A percentile compares a stretch with the other conserved stretches of the same genome.
These are phyloP conservation scores for Salix viminalis DNA, from an alignment of 345 rosid species.

Conservation along the genomic window DNA sequence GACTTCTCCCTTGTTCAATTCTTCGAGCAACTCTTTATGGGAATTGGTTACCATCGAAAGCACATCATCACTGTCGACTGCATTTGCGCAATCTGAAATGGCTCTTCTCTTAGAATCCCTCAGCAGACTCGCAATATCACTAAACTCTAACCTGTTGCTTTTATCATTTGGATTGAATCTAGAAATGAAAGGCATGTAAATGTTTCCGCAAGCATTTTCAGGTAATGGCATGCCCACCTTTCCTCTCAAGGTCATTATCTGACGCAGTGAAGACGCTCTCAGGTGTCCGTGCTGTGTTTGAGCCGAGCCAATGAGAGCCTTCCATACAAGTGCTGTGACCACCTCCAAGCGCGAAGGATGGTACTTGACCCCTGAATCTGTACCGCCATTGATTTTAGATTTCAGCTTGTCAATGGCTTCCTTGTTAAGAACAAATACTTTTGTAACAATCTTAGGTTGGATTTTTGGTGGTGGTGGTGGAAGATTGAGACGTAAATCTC, in stretches of 20 bases:
- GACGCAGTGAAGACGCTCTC: not conserved
- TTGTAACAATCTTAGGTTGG: not conserved
- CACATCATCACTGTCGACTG: not conserved
- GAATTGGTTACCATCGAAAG: not conserved
- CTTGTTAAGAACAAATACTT: not conserved
- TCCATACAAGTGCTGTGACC: not conserved
- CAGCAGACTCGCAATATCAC: not conserved
- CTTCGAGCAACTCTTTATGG: not conserved
- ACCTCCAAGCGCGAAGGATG: not conserved
- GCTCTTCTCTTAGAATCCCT: not conserved
- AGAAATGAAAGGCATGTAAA: not conserved
- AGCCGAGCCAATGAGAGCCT: not conserved
- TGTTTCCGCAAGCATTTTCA: not conserved
- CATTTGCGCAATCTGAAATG: not conserved
- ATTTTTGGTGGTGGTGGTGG: too few relatives aligned
- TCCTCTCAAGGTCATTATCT: not conserved
- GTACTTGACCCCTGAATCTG: not conserved
- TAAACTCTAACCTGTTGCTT: not conserved
- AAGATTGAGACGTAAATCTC: too few relatives aligned
- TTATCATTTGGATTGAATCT: not conserved
- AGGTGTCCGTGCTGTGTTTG: not conserved
- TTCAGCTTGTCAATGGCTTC: not conserved
- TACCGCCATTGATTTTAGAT: not conserved
- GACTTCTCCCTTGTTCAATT: not conserved
- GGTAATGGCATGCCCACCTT: not conserved